Evolutionary conservation across 495 filamentous ascomycete species (phyloP).

Genomic region (Rhizodiscina lignyota): DNA sequence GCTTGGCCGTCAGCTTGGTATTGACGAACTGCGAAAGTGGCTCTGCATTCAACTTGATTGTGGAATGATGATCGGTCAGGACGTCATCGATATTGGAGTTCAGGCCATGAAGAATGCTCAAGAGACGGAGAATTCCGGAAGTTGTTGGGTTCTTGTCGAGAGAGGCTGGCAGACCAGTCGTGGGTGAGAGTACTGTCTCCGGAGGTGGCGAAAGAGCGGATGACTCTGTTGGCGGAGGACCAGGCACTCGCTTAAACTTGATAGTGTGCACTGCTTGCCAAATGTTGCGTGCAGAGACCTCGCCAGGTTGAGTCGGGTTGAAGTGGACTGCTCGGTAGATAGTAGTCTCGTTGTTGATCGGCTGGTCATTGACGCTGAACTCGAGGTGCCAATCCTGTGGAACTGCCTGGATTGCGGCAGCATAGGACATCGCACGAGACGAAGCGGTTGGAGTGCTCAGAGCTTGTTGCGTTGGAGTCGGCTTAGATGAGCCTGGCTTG

Average conservation of each 20-base stretch:
- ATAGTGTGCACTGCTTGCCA: slow-evolving; percentile 86
- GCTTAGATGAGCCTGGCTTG: slow-evolving; percentile 18
- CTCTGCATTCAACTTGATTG: slow-evolving; percentile 56
- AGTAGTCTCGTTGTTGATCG: slow-evolving; percentile 79
- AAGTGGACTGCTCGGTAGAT: slow-evolving; percentile 90
- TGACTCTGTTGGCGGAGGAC: slow-evolving; percentile 73
- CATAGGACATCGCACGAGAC: slow-evolving; percentile 52
- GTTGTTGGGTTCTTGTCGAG: slow-evolving; percentile 69
- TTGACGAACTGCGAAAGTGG: slow-evolving; percentile 94
- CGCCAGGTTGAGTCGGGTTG: slow-evolving; percentile 44
- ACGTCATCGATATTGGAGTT: slow-evolving; percentile 94
- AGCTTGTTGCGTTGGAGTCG: slow-evolving; percentile 20
- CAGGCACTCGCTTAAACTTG: slow-evolving; percentile 73
- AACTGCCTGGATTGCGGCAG: slow-evolving; percentile 56
- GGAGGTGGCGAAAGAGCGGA: slow-evolving; percentile 40
- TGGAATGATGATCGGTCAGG: slow-evolving; percentile 69
- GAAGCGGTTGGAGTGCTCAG: slow-evolving; percentile 26
- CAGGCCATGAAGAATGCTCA: slow-evolving; percentile 83
- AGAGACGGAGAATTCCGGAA: slow-evolving; percentile 70
- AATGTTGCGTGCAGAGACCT: slow-evolving; percentile 53
- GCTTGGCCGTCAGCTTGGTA: slow-evolving; percentile 95
- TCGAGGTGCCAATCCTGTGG: slow-evolving; percentile 98
- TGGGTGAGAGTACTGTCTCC: slow-evolving; percentile 27
- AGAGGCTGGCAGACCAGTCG: slow-evolving; percentile 56
- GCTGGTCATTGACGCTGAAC: slow-evolving; percentile 74